phyloP scores from a whole-genome alignment of 306 rosid species.

The Quercus gilva region DNA sequence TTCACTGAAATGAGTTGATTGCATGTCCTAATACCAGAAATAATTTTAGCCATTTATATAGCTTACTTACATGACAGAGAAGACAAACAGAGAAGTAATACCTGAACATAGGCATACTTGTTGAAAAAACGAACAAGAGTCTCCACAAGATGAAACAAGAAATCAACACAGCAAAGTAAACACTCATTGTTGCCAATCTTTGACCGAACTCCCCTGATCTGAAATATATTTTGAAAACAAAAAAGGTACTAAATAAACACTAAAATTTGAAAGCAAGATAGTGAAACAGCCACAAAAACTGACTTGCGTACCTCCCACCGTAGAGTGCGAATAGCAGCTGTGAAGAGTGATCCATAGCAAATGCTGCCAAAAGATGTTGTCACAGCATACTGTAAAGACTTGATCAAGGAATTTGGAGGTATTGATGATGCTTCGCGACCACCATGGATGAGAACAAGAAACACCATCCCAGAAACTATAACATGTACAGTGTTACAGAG shows the following conservation, averaged over 20 bases:
- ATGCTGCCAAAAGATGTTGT: constrained; percentile 98
- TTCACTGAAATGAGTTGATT: not conserved
- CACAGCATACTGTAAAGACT: constrained; percentile 69
- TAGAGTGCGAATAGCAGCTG: constrained; percentile 91
- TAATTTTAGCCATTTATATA: not conserved
- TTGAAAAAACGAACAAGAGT: constrained; percentile 95
- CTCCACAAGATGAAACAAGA: constrained; percentile 94
- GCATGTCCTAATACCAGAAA: not conserved
- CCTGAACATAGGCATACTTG: constrained; percentile 99
- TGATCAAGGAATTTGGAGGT: constrained; percentile 63
- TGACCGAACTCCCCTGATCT: constrained; percentile 92
- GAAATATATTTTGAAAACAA: constrained; percentile 18
- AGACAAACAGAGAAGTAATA: constrained; percentile 21
- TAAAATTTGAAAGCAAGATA: not conserved
- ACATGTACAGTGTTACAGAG: constrained; percentile 91
- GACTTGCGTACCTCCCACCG: constrained; percentile 76
- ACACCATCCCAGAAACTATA: constrained; percentile 90
- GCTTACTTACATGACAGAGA: not conserved
- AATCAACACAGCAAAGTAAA: constrained; percentile 95
- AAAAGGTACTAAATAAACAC: constrained; percentile 4
- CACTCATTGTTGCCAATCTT: constrained; percentile 95
- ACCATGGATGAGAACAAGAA: constrained; percentile 77
- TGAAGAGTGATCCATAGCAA: constrained; percentile 95
- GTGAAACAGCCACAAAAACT: constrained; percentile 12
- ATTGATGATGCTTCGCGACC: constrained; percentile 59